Conservation (phyloP, 176 grass and related monocot species). For the barley (Hordeum vulgare) region DNA sequence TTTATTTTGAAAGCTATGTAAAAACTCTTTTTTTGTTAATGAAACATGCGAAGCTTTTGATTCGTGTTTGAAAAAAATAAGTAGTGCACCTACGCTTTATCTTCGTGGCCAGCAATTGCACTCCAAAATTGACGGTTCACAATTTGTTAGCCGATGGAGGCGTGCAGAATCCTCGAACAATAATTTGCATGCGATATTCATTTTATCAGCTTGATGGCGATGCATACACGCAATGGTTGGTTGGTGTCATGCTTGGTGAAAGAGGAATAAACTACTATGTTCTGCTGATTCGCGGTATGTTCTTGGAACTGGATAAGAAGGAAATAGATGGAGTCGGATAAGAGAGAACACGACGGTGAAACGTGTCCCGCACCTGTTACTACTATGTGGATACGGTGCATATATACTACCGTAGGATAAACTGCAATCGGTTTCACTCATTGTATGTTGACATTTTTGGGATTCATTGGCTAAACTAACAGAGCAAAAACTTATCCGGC, state of each 20-base stretch:
- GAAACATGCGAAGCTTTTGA: no score
- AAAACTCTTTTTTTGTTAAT: no score
- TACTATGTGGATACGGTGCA: background rate
- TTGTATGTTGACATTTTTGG: no score
- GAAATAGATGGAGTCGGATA: constrained; percentile 6
- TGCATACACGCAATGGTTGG: background rate
- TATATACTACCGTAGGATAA: background rate
- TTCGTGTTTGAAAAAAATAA: no score
- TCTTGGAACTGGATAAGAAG: constrained; percentile 9
- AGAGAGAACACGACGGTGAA: background rate
- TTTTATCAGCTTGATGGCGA: background rate
- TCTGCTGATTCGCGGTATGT: background rate
- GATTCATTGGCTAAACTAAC: no score
- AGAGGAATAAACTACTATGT: no score
- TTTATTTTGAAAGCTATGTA: no score
- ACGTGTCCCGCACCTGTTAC: background rate
- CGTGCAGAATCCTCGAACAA: background rate
- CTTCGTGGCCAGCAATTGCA: constrained; percentile 2
- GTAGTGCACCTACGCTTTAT: background rate
- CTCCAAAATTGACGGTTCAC: background rate
- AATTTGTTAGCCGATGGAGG: background rate
- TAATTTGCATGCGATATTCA: background rate
- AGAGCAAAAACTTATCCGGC: background rate
- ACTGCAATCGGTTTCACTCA: background rate
- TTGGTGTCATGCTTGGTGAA: background rate